Evolutionary conservation across 768 basidiomycete genomes (phyloP).

Genomic region (Leccinellum luteum): DNA sequence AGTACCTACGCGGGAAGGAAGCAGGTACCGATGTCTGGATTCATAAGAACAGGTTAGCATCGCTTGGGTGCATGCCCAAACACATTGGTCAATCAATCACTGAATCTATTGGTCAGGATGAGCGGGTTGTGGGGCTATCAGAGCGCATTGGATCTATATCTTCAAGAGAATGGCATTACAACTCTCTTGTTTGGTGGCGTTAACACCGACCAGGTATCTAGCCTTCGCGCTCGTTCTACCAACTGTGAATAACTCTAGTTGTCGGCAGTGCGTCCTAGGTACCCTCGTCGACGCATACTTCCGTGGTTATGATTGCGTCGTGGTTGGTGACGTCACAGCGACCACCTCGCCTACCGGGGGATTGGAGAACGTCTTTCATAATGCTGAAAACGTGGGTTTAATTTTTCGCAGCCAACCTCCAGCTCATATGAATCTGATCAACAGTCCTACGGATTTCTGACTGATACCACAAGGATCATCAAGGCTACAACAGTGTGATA

Average conservation of each 20-base stretch:
- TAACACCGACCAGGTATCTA: constrained; percentile 59
- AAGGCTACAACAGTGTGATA: constrained; percentile 6
- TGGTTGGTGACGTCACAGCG: constrained; percentile 57
- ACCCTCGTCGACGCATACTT: constrained; percentile 64
- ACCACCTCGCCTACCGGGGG: constrained; percentile 60
- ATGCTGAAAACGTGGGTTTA: constrained; percentile 48
- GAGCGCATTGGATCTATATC: constrained; percentile 58
- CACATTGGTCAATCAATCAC: not conserved
- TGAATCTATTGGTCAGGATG: constrained; percentile 41
- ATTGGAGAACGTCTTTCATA: constrained; percentile 56
- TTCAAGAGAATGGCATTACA: constrained; percentile 59
- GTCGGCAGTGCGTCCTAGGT: constrained; percentile 56
- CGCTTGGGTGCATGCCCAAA: not conserved
- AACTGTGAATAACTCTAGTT: not conserved
- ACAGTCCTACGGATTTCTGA: constrained; percentile 54
- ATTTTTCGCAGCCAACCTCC: not conserved
- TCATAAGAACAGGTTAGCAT: constrained; percentile 59
- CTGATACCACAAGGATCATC: constrained; percentile 33
- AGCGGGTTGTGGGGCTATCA: constrained; percentile 67
- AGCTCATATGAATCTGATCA: not conserved
- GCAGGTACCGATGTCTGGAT: constrained; percentile 68
- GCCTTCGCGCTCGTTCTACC: not conserved
- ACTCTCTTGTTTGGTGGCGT: constrained; percentile 65
- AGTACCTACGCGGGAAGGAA: constrained; percentile 50
- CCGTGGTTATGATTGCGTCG: constrained; percentile 61